Evolutionary conservation across 768 basidiomycete species (phyloP), one percentile per base, ranked within the genome.

Genomic region (Trametes punicea): DNA sequence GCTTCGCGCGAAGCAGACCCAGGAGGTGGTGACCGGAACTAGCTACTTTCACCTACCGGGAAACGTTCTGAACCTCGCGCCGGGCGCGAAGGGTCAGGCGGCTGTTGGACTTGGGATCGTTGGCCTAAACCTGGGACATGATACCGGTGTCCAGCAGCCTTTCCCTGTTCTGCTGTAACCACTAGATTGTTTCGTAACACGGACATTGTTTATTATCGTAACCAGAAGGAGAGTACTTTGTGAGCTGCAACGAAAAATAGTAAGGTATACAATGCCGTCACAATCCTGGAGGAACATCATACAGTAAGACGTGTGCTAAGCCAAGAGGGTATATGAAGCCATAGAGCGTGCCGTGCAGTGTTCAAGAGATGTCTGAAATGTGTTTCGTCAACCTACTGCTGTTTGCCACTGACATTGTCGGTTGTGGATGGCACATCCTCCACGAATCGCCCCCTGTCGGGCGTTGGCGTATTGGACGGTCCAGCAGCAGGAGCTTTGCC

Each of bases 391-490:
- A 25, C 11, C 11, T 46, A 46, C 39, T 48, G 20, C 46, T 39
- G 46, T 41, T 46, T 42, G 23, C 42, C 33, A 7, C 6, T 15
- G 4, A 7, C 34, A 20, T n/a, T 20, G 6, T 45, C 29, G 29
- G n/a, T 23, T 15, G 38, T 38, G 9, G 54, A 16, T 6, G 56
- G 52, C 25, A 77, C 69, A 55, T 74, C 59, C 55, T 77, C 77
- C 2, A 77, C 62, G 33, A 77, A 78, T 41, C 71, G 68, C 39
- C 75, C 74, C 33, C 65, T 67, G 0, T 71, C 49, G 16, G 58
- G 33, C 10, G 58, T 40, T 13, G 40, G 51, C 16, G 20, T 41
- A n/a, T 18, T 15, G 4, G 55, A 2, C 2, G 40, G 21, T 1
- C 8, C 33, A 21, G 59, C 18, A 13, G 51, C 20, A 23, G 40